Evolutionary conservation across 768 basidiomycete genomes (phyloP), one percentile per base, ranked within the genome.

Genomic region (Piloderma croceum): DNA sequence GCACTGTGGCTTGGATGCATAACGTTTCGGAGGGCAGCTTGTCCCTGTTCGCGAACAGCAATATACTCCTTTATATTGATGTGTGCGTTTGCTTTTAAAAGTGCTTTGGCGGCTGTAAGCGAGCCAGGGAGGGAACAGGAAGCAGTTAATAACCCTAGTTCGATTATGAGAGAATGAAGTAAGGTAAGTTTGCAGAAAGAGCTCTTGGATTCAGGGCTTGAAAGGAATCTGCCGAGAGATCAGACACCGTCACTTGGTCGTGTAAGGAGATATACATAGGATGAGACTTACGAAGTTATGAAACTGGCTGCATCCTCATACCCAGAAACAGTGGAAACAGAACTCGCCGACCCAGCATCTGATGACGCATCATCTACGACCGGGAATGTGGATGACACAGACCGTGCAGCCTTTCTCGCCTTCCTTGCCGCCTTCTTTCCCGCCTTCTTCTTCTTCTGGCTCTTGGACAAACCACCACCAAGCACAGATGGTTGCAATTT

Each of bases 51-150:
- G 27, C 87, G 80, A 23, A 73, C 73, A 13, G 74, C 74, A 42
- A 87, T 66, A 57, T 89, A 89, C 44, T 88, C 84, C 36, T 70
- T 70, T 43, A 90, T 74, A 51, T 85, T 86, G 22, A 89, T 50
- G 53, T 87, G 86, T 0, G 69, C 83, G 29, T 68, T 69, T 5
- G 76, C 62, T 60, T 83, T 87, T 34, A 89, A 59, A 31, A 81
- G 63, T 11, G 73, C 73, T 47, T 75, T 79, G n/a, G 85, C 87
- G 6, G 81, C 68, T n/a, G 60, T 74, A 38, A 89, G 60, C 1
- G 81, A 73, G 22, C 58, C 56, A 3, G 86, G 86, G 3, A 85
- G 64, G 19, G 67, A 59, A 17, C 39, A 52, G 46, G 68, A 61
- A 22, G 63, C 64, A 0, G 68, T 67, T 12, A 65, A 65, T 38